phyloP scores from a whole-genome alignment of 805 yeast genomes.

The Starmerella sp. region DNA sequence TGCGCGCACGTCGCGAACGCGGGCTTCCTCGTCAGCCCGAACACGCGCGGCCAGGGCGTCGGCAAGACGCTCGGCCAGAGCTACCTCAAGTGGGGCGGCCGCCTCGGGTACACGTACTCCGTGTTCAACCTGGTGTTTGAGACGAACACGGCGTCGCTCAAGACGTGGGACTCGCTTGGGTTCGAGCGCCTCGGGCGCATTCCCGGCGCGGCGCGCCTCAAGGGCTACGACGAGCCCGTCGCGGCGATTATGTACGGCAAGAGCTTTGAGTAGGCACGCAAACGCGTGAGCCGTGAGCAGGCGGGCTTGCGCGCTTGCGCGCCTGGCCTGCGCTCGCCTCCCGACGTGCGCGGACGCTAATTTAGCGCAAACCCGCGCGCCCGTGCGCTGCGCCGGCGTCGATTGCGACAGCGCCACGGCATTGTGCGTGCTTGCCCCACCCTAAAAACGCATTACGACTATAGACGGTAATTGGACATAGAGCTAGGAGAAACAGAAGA shows the following conservation, averaged over 20 bases:
- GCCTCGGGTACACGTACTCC: constrained; percentile 66
- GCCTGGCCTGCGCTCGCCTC: too few relatives aligned
- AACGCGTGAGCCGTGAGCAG: too few relatives aligned
- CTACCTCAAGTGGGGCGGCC: constrained; percentile 63
- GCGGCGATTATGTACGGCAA: constrained; percentile 76
- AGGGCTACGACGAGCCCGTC: constrained; percentile 50
- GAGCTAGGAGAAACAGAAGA: too few relatives aligned
- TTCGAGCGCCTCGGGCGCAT: constrained; percentile 69
- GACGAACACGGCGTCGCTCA: constrained; percentile 61
- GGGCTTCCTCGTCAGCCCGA: constrained; percentile 61
- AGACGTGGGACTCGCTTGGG: constrained; percentile 75
- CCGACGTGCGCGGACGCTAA: too few relatives aligned
- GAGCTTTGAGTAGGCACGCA: constrained; percentile 30
- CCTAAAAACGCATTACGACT: too few relatives aligned
- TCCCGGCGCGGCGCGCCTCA: constrained; percentile 61
- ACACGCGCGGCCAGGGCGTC: constrained; percentile 51
- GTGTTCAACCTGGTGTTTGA: constrained; percentile 82
- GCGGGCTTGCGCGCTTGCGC: too few relatives aligned
- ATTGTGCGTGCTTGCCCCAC: too few relatives aligned
- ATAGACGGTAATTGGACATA: too few relatives aligned
- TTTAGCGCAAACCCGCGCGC: too few relatives aligned
- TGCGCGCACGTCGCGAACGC: constrained; percentile 82
- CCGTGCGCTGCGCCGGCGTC: too few relatives aligned
- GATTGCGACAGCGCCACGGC: too few relatives aligned
- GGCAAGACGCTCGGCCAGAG: constrained; percentile 60